Conservation (phyloP, 768 basidiomycete genomes). For the Amanita inopinata region DNA sequence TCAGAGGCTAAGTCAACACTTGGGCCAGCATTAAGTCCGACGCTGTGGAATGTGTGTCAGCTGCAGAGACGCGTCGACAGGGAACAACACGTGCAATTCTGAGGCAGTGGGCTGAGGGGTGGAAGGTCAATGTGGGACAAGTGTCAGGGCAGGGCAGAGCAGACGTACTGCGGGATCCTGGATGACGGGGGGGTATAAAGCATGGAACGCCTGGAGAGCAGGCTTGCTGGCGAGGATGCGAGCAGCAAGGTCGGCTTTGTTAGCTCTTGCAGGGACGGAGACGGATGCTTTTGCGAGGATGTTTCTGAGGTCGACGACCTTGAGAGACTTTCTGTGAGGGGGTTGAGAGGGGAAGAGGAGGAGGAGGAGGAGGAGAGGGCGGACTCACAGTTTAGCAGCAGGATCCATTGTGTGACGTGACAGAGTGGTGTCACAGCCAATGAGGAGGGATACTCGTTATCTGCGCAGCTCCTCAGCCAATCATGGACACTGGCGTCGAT, state of each 20-base stretch:
- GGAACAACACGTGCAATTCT: no score
- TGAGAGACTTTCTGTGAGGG: constrained; percentile 44
- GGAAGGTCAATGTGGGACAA: neutral
- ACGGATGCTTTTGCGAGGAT: constrained; percentile 46
- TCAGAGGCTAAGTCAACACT: no score
- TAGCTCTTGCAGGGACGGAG: constrained; percentile 43
- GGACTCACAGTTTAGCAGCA: constrained; percentile 14
- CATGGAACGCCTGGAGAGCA: constrained; percentile 42
- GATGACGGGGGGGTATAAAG: constrained; percentile 21
- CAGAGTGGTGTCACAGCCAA: constrained; percentile 15
- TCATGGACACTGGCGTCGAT: constrained; percentile 45
- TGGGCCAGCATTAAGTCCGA: no score
- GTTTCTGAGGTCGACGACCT: constrained; percentile 60
- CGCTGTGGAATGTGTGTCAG: no score
- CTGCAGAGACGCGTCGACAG: no score
- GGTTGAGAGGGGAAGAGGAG: constrained; percentile 16
- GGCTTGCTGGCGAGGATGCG: constrained; percentile 43
- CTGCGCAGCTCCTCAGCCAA: constrained; percentile 25
- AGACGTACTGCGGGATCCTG: constrained; percentile 16
- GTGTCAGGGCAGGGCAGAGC: constrained; percentile 14
- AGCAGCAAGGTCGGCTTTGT: constrained; percentile 58
- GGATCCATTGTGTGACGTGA: constrained; percentile 16
- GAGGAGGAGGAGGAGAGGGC: neutral
- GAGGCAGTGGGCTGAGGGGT: no score
- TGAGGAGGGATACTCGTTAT: constrained; percentile 8